Percentiles rank a stretch among this genome's conserved stretches.
Conservation (phyloP, 352 stramenopile species). For the Plasmopara halstedii region DNA sequence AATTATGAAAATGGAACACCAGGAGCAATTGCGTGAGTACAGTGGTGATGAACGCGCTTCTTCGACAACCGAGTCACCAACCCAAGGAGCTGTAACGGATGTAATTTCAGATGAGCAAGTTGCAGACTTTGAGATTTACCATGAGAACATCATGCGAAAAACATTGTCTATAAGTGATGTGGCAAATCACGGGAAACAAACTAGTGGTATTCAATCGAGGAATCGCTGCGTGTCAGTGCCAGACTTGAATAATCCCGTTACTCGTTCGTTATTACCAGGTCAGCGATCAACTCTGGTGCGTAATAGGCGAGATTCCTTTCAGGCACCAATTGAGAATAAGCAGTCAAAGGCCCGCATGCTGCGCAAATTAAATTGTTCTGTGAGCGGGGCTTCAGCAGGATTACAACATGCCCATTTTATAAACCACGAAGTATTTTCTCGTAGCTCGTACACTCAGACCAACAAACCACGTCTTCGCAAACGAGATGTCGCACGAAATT, state of each 20-base stretch:
- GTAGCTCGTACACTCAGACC: constrained; percentile 8
- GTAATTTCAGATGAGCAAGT: constrained; percentile 2
- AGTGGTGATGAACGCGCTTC: constrained; percentile 28
- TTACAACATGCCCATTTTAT: constrained; percentile 8
- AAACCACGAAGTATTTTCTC: constrained; percentile 6
- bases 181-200: neutral
- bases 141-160: constrained; percentile 13
- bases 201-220: constrained; percentile 3
- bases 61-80: constrained; percentile 28
- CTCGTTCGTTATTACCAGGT: constrained; percentile 29
- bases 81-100: constrained; percentile 12
- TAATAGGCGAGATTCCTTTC: constrained; percentile 37
- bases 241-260: constrained; percentile 22
- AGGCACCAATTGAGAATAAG: constrained; percentile 49
- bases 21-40: constrained; percentile 28
- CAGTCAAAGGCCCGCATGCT: constrained; percentile 57
- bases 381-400: constrained; percentile 8
- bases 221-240: constrained; percentile 23
- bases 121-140: constrained; percentile 7
- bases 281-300: constrained; percentile 22
- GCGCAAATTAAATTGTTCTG: constrained; percentile 53
- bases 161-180: constrained; percentile 16
- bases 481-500: constrained; percentile 57
- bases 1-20: constrained; percentile 28
- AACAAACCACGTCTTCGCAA: constrained; percentile 39